These are phyloP conservation scores for Leccinum rimulosum DNA, from an alignment of 768 basidiomycete species.

Conservation along the genomic window DNA sequence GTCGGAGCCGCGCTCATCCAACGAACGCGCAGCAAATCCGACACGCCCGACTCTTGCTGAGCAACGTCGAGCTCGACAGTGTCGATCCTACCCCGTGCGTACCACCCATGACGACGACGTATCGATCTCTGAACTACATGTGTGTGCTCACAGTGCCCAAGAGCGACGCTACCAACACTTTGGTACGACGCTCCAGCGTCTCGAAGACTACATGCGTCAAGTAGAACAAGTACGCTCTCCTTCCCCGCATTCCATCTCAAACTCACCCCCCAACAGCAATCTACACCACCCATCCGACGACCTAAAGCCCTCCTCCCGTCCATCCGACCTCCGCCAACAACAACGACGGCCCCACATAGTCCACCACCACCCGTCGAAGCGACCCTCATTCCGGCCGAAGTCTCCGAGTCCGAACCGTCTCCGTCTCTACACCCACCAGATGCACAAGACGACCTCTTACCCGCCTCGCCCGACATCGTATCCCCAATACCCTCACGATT, in stretches of 20 bases:
- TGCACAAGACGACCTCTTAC: slow-evolving; percentile 34
- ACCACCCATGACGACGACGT: neutral
- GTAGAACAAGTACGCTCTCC: slow-evolving; percentile 47
- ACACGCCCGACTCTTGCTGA: slow-evolving; percentile 54
- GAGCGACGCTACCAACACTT: slow-evolving; percentile 46
- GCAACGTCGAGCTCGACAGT: slow-evolving; percentile 54
- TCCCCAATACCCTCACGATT: neutral
- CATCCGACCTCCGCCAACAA: slow-evolving; percentile 43
- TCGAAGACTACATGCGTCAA: slow-evolving; percentile 51
- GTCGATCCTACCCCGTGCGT: slow-evolving; percentile 44
- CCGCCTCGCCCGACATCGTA: slow-evolving; percentile 32
- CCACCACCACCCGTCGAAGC: slow-evolving; percentile 17
- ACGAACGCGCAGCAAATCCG: slow-evolving; percentile 40
- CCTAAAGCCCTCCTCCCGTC: slow-evolving; percentile 52
- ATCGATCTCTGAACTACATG: neutral
- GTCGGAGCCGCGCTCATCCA: neutral
- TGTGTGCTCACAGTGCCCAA: slow-evolving; percentile 35
- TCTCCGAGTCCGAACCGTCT: slow-evolving; percentile 13
- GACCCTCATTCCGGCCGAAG: slow-evolving; percentile 25
- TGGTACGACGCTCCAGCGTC: slow-evolving; percentile 48
- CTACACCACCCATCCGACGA: slow-evolving; percentile 38
- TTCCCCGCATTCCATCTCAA: too few species aligned
- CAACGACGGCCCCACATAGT: slow-evolving; percentile 3
- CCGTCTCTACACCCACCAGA: neutral
- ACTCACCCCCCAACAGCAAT: slow-evolving; percentile 33